Evolutionary conservation across 805 yeast species (phyloP).

Genomic region (Candida piceae): DNA sequence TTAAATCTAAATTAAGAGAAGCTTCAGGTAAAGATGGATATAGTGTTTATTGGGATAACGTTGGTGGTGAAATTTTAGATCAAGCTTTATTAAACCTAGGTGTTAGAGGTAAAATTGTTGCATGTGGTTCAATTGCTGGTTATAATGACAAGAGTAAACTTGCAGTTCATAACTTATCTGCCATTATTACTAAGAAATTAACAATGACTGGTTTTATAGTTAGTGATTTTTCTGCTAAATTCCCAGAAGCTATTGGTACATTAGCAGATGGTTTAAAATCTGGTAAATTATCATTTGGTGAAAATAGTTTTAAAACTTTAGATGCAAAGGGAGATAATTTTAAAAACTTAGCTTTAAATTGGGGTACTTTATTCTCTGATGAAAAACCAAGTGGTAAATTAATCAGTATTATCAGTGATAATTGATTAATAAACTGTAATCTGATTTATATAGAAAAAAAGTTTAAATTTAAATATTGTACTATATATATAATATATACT

Average conservation of each 20-base stretch:
- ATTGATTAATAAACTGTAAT: too few relatives aligned
- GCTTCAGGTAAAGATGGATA: conserved; percentile 45
- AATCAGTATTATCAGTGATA: conserved; percentile 35
- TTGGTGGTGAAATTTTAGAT: conserved; percentile 57
- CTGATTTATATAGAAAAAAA: too few relatives aligned
- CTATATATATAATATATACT: too few relatives aligned
- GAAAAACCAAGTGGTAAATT: conserved; percentile 45
- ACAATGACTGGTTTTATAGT: conserved; percentile 50
- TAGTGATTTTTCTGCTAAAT: conserved; percentile 36
- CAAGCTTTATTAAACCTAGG: conserved; percentile 36
- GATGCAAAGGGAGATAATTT: conserved; percentile 39
- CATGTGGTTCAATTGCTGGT: conserved; percentile 62
- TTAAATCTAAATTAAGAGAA: conserved; percentile 30
- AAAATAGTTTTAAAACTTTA: conserved; percentile 33
- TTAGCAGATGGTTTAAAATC: conserved; percentile 33
- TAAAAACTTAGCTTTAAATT: conserved; percentile 39
- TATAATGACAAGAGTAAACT: conserved; percentile 41
- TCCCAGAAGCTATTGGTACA: conserved; percentile 33
- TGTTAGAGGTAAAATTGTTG: conserved; percentile 41
- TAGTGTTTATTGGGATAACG: conserved; percentile 56
- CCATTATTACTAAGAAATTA: conserved; percentile 46
- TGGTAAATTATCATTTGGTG: conserved; percentile 36
- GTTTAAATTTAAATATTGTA: too few relatives aligned
- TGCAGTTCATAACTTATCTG: conserved; percentile 35
- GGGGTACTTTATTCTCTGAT: conserved; percentile 43